Conservation (phyloP, 1,139 yeast genomes). For the Debaryomycetaceae sp. region DNA sequence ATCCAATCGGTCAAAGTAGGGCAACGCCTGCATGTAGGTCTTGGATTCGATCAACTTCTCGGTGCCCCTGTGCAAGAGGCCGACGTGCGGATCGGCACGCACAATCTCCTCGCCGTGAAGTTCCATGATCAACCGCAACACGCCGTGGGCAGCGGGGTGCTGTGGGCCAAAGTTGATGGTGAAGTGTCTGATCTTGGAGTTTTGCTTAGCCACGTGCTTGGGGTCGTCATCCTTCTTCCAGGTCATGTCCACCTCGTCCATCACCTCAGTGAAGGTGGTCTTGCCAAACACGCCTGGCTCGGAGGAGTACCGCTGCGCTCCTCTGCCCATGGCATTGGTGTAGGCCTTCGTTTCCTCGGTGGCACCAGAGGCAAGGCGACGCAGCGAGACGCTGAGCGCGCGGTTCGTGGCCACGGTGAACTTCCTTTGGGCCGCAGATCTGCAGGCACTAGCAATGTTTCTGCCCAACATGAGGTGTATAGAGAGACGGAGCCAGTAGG, state of each 20-base stretch:
- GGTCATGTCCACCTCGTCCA: constrained; percentile 46
- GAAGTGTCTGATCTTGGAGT: constrained; percentile 73
- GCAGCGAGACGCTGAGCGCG: constrained; percentile 4
- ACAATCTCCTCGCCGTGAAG: constrained; percentile 86
- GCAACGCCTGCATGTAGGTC: constrained; percentile 82
- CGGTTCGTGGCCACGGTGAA: constrained; percentile 2
- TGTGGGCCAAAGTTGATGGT: constrained; percentile 91
- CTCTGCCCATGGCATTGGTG: constrained; percentile 34
- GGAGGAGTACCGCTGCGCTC: constrained; percentile 30
- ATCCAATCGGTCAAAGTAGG: constrained; percentile 85
- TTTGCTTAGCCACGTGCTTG: constrained; percentile 39
- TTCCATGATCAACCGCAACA: constrained; percentile 79
- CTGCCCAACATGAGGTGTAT: constrained; percentile 10
- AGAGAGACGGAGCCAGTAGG: no score
- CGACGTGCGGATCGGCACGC: constrained; percentile 86
- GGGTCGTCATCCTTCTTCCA: constrained; percentile 47
- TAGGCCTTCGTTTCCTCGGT: constrained; percentile 24
- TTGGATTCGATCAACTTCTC: constrained; percentile 83
- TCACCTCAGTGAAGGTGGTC: constrained; percentile 42
- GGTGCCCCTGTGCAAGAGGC: constrained; percentile 83
- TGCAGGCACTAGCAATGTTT: constrained; percentile 9
- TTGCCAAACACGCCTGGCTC: constrained; percentile 33
- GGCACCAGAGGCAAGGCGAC: constrained; percentile 9
- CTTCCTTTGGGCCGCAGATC: constrained; percentile 6
- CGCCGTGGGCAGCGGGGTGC: constrained; percentile 96